These are phyloP conservation scores for Cucurbita moschata DNA, from an alignment of 306 rosid species.

Conservation along the genomic window DNA sequence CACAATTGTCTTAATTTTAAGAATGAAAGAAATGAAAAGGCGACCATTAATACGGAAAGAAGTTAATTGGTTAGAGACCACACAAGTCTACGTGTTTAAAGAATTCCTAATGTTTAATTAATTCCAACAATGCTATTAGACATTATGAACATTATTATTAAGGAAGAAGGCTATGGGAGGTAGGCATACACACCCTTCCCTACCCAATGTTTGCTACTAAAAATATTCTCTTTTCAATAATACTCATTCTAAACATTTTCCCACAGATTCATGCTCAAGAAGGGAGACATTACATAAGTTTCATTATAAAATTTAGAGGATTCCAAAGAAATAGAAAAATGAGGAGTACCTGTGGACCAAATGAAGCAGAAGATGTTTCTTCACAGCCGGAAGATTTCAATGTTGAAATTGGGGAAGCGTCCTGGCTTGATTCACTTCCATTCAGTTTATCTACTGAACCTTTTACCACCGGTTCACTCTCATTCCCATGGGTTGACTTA, in stretches of 20 bases:
- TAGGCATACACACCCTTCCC: background rate
- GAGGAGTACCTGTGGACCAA: conserved; percentile 36
- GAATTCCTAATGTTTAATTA: too few relatives aligned
- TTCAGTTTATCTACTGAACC: conserved; percentile 48
- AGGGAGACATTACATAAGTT: background rate
- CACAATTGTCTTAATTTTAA: conserved; percentile 2
- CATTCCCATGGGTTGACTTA: conserved; percentile 52
- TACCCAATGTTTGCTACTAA: background rate
- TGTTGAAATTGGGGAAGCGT: conserved; percentile 41
- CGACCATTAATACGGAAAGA: background rate
- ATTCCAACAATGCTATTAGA: background rate
- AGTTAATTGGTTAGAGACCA: background rate
- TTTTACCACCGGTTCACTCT: conserved; percentile 25
- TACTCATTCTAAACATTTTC: background rate
- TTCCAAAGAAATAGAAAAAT: background rate
- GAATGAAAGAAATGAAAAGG: background rate
- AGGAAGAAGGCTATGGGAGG: background rate
- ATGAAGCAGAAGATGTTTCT: conserved; percentile 21
- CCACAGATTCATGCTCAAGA: background rate
- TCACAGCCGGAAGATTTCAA: conserved; percentile 31
- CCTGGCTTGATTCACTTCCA: conserved; percentile 51
- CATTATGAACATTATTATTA: background rate
- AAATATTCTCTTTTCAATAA: background rate
- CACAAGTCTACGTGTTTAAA: background rate
- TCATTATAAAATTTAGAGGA: background rate